These are phyloP conservation scores for Hamigera avellanea DNA, from an alignment of 495 filamentous ascomycete genomes.

Conservation along the genomic window DNA sequence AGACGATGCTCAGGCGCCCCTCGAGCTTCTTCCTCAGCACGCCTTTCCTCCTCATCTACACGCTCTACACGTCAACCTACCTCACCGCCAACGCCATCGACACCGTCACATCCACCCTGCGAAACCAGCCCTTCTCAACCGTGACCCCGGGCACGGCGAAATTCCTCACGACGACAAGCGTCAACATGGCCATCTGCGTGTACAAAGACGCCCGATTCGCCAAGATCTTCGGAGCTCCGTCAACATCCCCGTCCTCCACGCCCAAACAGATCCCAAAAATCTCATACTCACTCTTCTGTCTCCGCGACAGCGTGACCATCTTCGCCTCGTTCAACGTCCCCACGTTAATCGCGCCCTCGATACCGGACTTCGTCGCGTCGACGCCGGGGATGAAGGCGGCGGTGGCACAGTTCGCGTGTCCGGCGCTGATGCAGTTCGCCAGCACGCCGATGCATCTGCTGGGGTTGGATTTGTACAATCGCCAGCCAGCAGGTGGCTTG, in stretches of 20 bases:
- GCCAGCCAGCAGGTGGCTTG: slow-evolving; percentile 34
- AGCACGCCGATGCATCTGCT: slow-evolving; percentile 83
- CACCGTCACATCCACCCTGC: slow-evolving; percentile 58
- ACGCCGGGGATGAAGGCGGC: slow-evolving; percentile 43
- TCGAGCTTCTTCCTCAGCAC: slow-evolving; percentile 61
- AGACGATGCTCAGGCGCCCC: slow-evolving; percentile 54
- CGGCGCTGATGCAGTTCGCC: slow-evolving; percentile 67
- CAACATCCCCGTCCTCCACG: slow-evolving; percentile 35
- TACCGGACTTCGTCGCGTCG: slow-evolving; percentile 35
- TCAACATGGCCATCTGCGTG: slow-evolving; percentile 83
- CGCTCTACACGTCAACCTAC: slow-evolving; percentile 85
- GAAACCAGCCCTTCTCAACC: slow-evolving; percentile 40
- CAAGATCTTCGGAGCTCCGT: slow-evolving; percentile 55
- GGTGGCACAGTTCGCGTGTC: slow-evolving; percentile 69
- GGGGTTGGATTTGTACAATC: slow-evolving; percentile 84
- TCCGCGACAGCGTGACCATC: slow-evolving; percentile 82
- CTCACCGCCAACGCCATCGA: slow-evolving; percentile 82
- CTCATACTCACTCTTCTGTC: slow-evolving; percentile 69
- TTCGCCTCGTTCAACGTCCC: slow-evolving; percentile 92
- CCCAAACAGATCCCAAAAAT: slow-evolving; percentile 31
- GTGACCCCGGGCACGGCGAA: slow-evolving; percentile 68
- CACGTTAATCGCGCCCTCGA: slow-evolving; percentile 48
- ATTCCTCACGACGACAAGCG: slow-evolving; percentile 68
- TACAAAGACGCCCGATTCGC: slow-evolving; percentile 90
- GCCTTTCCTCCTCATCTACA: slow-evolving; percentile 79